Base-by-base conservation (phyloP, 2,329 filamentous ascomycete genomes). In the Cladosporium sp. region DNA sequence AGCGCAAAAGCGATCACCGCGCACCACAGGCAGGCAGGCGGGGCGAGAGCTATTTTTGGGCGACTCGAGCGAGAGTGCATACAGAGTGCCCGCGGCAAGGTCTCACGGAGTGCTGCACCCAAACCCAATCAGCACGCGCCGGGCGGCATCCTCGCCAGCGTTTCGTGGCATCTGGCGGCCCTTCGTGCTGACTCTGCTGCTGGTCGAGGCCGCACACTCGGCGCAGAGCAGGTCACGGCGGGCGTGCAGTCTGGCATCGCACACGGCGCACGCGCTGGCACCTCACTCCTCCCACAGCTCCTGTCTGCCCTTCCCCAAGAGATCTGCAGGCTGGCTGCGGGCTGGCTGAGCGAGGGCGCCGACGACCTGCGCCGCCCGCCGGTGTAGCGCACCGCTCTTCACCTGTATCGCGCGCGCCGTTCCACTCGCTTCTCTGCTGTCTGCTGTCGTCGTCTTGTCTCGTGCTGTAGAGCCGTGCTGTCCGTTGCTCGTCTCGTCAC, bases 251-350 rank as follows among this genome's bases (percentile, higher is more conserved):
- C n/a, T 32, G 30, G 54, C 54, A 57, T 57, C 30, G 54, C 54
- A 57, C 54, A 57, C 30, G 54, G 54, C 54, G 54, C 54, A 57
- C 54, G 54, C 54, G 54, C 54, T 57, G 54, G 54, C 54, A 54
- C 51, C 39, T 46, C 39, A 46, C n/a, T 46, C 10, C n/a, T 46
- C 10, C 30, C 30, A 32, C 30, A 32, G 30, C 30, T 32, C 48
- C 48, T 53, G 23, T 25, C 54, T 57, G 54, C 32, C 54, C 39
- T 39, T 57, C 54, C 54, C 54, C 48, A 53, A 46, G 30, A 34
- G 54, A 57, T 57, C 54, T 57, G 54, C 54, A 57, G 54, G 54
- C 30, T 54, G 51, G 53, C 30, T 39, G 54, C 30, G 30, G 54
- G 54, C 54, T 57, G 54, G 54, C 54, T 57, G 54, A 57, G 54